Base-by-base conservation (phyloP, 2,329 filamentous ascomycete species). In the Fusarium palustre region DNA sequence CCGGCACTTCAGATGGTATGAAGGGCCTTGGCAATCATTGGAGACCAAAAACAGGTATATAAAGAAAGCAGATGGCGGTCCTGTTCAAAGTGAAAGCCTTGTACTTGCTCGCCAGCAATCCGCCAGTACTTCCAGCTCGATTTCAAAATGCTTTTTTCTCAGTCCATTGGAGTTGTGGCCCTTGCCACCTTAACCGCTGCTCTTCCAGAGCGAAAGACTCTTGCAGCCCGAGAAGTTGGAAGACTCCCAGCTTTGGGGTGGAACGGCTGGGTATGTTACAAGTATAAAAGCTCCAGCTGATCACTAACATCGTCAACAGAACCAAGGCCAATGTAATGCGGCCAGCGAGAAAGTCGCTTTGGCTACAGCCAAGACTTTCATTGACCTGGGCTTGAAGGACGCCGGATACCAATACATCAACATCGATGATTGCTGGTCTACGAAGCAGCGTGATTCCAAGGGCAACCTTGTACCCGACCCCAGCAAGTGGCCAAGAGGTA, bases 391-490 rank as follows among this genome's bases (percentile, higher is more conserved):
- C 25, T 25, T 66, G 1, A 65, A 65, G 25, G 62, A 65, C 13
- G 60, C 60, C 4, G 61, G 61, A 10, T 66, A 66, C n/a, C 28
- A 41, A 20, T 66, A 66, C 16, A 28, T 66, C 47, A 65, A 65
- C 36, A 65, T 66, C 3, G 62, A 66, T 20, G 62, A 66, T n/a
- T 66, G 62, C n/a, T 66, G 62, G 62, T 66, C 62, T 22, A 57
- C 50, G n/a, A 53, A 39, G 20, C 54, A 65, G 30, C 54, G 62
- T 25, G 62, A 66, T 8, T 59, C 60, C 4, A 65, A 55, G 7
- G 62, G 62, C 10, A 65, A 57, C 4, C 55, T 65, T 2, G 53
- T 66, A 2, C 62, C 62, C 16, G 62, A 66, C 24, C 61, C 62
- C 18, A 41, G 20, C 7, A 66, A 65, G 15, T 66, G 53, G 60